Conservation (phyloP, 23 red algal genomes). For the Gracilaria vermiculophylla region DNA sequence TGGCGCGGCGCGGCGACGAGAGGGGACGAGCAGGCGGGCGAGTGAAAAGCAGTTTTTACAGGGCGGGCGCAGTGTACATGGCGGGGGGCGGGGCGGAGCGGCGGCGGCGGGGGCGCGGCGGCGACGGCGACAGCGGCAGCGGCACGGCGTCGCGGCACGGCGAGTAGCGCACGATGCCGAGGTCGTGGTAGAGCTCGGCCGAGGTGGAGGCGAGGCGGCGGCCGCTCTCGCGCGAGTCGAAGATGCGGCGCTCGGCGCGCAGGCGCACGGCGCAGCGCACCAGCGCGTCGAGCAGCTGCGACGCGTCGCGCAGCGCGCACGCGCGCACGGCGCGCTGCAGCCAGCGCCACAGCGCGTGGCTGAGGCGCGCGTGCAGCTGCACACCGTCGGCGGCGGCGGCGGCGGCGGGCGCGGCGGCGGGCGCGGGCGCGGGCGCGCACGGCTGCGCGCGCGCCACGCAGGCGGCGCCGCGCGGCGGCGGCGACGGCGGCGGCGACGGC, state of each 20-base stretch:
- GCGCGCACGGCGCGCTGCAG: neutral
- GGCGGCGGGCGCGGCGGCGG: neutral
- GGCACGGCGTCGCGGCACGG: too few relatives aligned
- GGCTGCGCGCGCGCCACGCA: neutral
- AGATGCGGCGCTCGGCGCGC: slow-evolving; percentile 8
- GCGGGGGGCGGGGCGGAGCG: too few relatives aligned
- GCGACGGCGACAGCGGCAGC: too few relatives aligned
- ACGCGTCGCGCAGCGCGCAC: neutral
- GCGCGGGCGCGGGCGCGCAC: too few relatives aligned
- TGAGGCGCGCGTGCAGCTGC: slow-evolving; percentile 9
- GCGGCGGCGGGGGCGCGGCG: too few relatives aligned
- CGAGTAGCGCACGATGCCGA: neutral
- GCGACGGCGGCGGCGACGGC: too few relatives aligned
- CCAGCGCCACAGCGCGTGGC: neutral
- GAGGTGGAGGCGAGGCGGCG: neutral
- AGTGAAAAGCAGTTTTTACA: too few relatives aligned
- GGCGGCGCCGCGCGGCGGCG: slow-evolving; percentile 5
- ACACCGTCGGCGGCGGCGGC: neutral
- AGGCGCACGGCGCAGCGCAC: neutral
- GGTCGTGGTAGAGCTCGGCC: slow-evolving; percentile 33
- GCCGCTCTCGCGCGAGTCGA: slow-evolving; percentile 14
- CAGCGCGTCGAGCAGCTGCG: neutral
- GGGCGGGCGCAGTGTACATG: too few relatives aligned
- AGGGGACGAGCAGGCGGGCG: too few relatives aligned
- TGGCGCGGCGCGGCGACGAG: too few relatives aligned